Evolutionary conservation across 345 rosid species (phyloP), one percentile per base, ranked within the genome.

Genomic region (Acer yangbiense): DNA sequence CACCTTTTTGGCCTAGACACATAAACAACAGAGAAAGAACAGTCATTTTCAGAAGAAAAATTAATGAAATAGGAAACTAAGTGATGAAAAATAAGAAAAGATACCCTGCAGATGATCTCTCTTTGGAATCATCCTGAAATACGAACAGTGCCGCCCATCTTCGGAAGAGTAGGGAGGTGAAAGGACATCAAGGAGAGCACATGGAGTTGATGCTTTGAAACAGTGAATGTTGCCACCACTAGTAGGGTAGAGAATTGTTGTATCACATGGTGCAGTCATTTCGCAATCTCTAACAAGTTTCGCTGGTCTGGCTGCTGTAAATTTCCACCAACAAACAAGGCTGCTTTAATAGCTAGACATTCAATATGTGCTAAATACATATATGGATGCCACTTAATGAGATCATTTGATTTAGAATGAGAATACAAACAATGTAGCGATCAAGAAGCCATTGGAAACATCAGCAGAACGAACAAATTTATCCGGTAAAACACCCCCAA

Each of bases 161-260:
- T 83, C 86, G 12, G 93, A 84, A 27, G 88, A 83, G 78, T 86
- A 86, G 0, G 89, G 90, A 7, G 87, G 89, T 55, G 88, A 83
- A 62, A 89, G 89, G 76, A 85, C 82, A 68, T 89, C 91, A 21
- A 87, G 86, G 66, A 86, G 82, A 48, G 90, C 92, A 78, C 90
- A 85, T n/a, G 89, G 89, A 68, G 87, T 77, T 71, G 82, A 17
- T 18, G 91, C 93, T 79, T 83, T 84, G 75, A 83, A 83, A 75
- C 79, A 64, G 74, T 81, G 88, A 39, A 87, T 83, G 73, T 85
- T 83, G 65, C 88, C 86, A 6, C 88, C 84, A n/a, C 75, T 78
- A 7, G 62, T 74, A 13, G 87, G 85, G 55, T 79, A 71, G 20
- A 85, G 78, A 62, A 77, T 54, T 35, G 87, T 80, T 21, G 88